These are phyloP conservation scores for Diaporthe batatas DNA, from an alignment of 2,329 filamentous ascomycete genomes.

Conservation along the genomic window DNA sequence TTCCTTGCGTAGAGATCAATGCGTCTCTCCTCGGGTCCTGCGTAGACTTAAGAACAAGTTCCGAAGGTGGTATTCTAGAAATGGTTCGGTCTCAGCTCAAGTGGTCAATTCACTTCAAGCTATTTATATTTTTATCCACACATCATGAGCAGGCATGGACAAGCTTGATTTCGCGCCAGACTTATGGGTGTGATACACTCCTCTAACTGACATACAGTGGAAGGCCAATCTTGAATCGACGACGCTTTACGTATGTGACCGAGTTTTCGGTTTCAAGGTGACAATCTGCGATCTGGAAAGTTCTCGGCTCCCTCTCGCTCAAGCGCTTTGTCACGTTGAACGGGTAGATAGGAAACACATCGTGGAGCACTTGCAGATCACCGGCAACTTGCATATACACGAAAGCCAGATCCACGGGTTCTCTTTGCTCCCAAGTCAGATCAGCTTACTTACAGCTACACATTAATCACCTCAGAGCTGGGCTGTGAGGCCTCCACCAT, in stretches of 20 bases:
- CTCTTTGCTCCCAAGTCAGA: not conserved
- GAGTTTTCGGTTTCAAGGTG: not conserved
- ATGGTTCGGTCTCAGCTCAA: not conserved
- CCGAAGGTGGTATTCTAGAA: not conserved
- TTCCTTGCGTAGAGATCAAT: not conserved
- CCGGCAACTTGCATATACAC: constrained; percentile 1
- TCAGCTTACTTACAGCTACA: not conserved
- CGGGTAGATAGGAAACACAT: not conserved
- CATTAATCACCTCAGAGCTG: not conserved
- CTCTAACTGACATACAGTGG: not conserved
- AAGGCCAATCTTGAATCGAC: not conserved
- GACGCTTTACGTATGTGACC: not conserved
- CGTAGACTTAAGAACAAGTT: not conserved
- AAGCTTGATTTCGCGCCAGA: not conserved
- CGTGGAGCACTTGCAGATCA: not conserved
- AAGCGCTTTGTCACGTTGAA: not conserved
- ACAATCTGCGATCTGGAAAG: constrained; percentile 1
- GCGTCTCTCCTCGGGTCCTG: too few species aligned
- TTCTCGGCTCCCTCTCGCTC: not conserved
- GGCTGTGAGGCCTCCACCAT: too few species aligned
- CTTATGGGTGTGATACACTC: not conserved
- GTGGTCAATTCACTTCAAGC: not conserved
- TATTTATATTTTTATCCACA: not conserved
- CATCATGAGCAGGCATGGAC: too few species aligned
- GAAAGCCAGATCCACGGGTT: not conserved